Evolutionary conservation across 2,329 filamentous ascomycete genomes (phyloP).

Genomic region (Pseudogymnoascus destructans): DNA sequence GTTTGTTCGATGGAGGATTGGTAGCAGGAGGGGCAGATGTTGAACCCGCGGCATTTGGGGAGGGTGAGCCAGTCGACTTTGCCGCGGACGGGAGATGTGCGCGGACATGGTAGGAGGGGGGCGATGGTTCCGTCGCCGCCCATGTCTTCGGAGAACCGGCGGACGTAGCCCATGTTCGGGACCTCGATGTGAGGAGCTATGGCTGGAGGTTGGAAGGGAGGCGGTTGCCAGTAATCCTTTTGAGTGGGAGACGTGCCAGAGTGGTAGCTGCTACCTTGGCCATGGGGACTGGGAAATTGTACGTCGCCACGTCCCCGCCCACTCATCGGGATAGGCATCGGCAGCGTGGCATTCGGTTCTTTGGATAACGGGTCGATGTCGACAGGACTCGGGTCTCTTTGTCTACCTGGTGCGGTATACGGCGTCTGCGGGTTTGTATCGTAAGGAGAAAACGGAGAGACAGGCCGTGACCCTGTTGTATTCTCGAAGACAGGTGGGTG

Average conservation of each 20-base stretch:
- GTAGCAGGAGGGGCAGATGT: slow-evolving; percentile 75
- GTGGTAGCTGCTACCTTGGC: background rate
- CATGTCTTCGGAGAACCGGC: slow-evolving; percentile 42
- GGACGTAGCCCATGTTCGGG: slow-evolving; percentile 33
- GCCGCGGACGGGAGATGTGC: slow-evolving; percentile 46
- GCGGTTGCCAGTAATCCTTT: slow-evolving; percentile 32
- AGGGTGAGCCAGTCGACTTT: slow-evolving; percentile 73
- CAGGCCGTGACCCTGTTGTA: slow-evolving; percentile 16
- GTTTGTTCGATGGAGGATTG: slow-evolving; percentile 54
- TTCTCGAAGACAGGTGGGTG: slow-evolving; percentile 16
- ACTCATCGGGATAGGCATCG: slow-evolving; percentile 16
- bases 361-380: slow-evolving; percentile 1
- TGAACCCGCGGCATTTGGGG: slow-evolving; percentile 54
- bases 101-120: slow-evolving; percentile 55
- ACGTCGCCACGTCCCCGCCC: background rate
- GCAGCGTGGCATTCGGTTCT: slow-evolving; percentile 14
- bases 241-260: background rate
- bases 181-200: slow-evolving; percentile 27
- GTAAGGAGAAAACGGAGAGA: slow-evolving; percentile 19
- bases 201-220: slow-evolving; percentile 31
- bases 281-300: background rate
- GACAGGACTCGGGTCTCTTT: background rate
- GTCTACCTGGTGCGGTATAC: background rate
- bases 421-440: slow-evolving; percentile 13
- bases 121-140: slow-evolving; percentile 31